Base-by-base conservation (phyloP, 2,329 filamentous ascomycete species). In the Penicillium palitans region DNA sequence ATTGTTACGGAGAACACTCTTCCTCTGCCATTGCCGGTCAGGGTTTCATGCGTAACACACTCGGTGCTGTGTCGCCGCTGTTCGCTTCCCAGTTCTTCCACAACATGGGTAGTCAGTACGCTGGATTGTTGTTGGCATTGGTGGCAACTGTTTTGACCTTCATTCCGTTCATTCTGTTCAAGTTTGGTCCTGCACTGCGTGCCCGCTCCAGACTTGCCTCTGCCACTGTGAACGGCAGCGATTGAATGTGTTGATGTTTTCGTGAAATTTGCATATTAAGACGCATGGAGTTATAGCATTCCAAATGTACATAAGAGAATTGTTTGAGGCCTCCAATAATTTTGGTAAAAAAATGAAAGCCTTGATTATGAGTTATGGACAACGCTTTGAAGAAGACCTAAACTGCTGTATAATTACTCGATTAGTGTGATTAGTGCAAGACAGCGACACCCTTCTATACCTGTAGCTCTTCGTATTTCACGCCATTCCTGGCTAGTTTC, bases 71-170 rank as follows among this genome's bases (percentile, higher is more conserved):
- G 0, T 80, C 80, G 25, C 81, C 81, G 0, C 67, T 83, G 13
- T 83, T 83, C 60, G 80, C 80, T 13, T 77, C 72, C 33, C 78
- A 81, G 47, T 82, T 83, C 69, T 83, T 83, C 69, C 76, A 80
- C 62, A 82, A 82, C 54, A 72, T 83, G 15, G 81, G 80, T 4
- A 81, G 79, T 59, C 80, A 82, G 66, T 83, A 79, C 54, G 80
- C 81, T 1, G 81, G 81, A 10, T 65, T 83, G 19, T 73, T 83
- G 19, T 63, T 83, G 53, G 76, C 80, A 0, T 60, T 82, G 9
- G 71, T 82, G 17, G 80, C 78, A 1, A 79, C 79, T 0, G 55
- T 62, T 29, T 68, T 70, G 57, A 71, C 65, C 25, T 66, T 69
- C 1, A 71, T 72, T 44, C 71, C 71, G 0, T 73, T 66, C 57